Conservation (phyloP, 768 basidiomycete genomes). For the Mycena albidolilacea region DNA sequence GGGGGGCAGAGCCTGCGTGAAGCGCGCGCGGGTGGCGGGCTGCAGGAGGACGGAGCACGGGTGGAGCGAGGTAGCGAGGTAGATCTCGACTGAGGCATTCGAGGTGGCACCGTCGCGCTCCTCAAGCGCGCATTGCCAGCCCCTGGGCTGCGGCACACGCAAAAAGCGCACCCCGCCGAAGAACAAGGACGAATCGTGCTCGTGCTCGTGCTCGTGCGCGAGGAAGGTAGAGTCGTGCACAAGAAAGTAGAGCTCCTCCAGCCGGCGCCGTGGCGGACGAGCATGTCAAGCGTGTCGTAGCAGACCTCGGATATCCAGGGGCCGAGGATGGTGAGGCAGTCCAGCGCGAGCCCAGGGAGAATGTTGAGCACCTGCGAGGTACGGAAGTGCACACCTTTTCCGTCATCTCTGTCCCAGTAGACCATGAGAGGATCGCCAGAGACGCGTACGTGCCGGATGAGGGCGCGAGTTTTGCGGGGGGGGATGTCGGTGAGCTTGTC, state of each 20-base stretch:
- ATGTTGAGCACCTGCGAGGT: slow-evolving; percentile 24
- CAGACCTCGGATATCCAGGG: not conserved
- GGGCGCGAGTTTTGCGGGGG: not conserved
- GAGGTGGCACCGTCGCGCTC: slow-evolving; percentile 9
- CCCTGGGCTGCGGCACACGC: slow-evolving; percentile 13
- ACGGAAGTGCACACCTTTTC: not conserved
- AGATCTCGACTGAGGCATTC: slow-evolving; percentile 11
- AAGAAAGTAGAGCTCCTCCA: slow-evolving; percentile 21
- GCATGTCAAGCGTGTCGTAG: slow-evolving; percentile 16
- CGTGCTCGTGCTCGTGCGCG: slow-evolving; percentile 13
- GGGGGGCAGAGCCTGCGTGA: slow-evolving; percentile 16
- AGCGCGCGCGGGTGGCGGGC: slow-evolving; percentile 1
- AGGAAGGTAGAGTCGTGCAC: slow-evolving; percentile 8
- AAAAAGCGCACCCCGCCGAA: not conserved
- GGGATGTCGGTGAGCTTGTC: slow-evolving; percentile 19
- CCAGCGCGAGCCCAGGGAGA: slow-evolving; percentile 23
- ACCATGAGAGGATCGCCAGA: slow-evolving; percentile 20
- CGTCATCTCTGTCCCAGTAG: not conserved
- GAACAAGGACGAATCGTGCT: not conserved
- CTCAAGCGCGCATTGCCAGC: slow-evolving; percentile 13
- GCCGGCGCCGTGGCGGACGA: slow-evolving; percentile 21
- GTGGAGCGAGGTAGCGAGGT: not conserved
- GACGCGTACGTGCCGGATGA: slow-evolving; percentile 20
- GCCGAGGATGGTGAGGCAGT: slow-evolving; percentile 22
- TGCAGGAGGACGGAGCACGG: slow-evolving; percentile 13